phyloP scores from a whole-genome alignment of 139 green algal genomes.

The Diplosphaera chodatii region DNA sequence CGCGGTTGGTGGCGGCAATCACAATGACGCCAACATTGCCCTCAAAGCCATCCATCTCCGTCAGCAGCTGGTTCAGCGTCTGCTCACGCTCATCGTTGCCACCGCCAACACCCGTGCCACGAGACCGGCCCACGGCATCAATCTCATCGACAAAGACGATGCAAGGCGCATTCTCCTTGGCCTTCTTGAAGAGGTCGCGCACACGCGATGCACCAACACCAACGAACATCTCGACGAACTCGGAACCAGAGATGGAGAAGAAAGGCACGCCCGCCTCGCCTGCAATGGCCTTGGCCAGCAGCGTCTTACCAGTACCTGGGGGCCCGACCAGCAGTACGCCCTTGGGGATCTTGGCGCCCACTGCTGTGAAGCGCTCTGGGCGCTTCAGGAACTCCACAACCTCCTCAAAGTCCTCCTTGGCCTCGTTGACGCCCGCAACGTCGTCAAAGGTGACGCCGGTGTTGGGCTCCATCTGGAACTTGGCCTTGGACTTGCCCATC shows the following conservation, averaged over 20 bases:
- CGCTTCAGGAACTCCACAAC: constrained; percentile 99
- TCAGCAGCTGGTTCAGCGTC: constrained; percentile 74
- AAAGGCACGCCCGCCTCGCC: constrained; percentile 95
- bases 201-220: constrained; percentile 94
- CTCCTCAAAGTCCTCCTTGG: constrained; percentile 99
- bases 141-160: constrained; percentile 99
- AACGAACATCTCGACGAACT: constrained; percentile 99
- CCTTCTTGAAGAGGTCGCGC: constrained; percentile 97
- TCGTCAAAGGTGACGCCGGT: constrained; percentile 97
- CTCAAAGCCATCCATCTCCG: constrained; percentile 68
- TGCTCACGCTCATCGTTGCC: constrained; percentile 97
- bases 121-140: constrained; percentile 91
- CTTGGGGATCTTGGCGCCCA: constrained; percentile 98
- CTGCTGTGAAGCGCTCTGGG: constrained; percentile 96
- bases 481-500: constrained; percentile 97
- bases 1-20: constrained; percentile 94
- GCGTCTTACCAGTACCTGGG: constrained; percentile 94
- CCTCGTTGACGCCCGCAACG: constrained; percentile 97
- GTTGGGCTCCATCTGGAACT: constrained; percentile 99
- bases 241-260: constrained; percentile 97
- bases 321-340: constrained; percentile 93
- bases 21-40: constrained; percentile 99
- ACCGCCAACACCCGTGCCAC: constrained; percentile 88
- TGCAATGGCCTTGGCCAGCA: constrained; percentile 97
- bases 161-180: constrained; percentile 97